Percentiles rank a stretch among this genome's conserved stretches.
Evolutionary conservation across 345 rosid genomes (phyloP).

Genomic region (Melaleuca alternifolia): DNA sequence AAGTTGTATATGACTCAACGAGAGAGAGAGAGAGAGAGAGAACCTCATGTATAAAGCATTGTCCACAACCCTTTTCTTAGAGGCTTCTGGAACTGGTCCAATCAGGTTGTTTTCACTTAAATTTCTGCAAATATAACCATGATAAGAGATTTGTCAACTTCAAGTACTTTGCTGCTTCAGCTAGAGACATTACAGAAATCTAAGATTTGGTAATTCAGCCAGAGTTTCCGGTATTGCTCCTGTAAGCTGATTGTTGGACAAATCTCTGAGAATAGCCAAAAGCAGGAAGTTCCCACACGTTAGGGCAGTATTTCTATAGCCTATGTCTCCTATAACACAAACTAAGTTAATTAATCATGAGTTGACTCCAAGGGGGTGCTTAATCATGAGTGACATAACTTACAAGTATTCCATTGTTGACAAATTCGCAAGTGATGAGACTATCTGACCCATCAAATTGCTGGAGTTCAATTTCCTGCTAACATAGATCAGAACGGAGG

Average conservation of each 20-base stretch:
- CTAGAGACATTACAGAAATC: conserved; percentile 12
- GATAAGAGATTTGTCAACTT: not conserved
- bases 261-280: conserved; percentile 22
- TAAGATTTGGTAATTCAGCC: conserved; percentile 12
- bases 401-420: not conserved
- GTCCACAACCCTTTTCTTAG: not conserved
- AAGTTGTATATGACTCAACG: not conserved
- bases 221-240: conserved; percentile 33
- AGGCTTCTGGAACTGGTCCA: not conserved
- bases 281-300: not conserved
- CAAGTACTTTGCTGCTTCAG: not conserved
- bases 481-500: not conserved
- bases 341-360: not conserved
- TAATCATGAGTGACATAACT: not conserved
- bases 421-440: not conserved
- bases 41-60: not conserved
- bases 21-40: not conserved
- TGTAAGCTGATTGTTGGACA: conserved; percentile 37
- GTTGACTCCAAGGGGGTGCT: not conserved
- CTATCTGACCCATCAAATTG: not conserved
- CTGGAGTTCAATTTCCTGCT: not conserved
- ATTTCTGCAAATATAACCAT: not conserved
- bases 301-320: too few species aligned
- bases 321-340: not conserved
- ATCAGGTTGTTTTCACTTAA: not conserved